Evolutionary conservation across 1,284 basidiomycete species (phyloP), one percentile per base, ranked within the genome.

Genomic region (Moniliella sp.): DNA sequence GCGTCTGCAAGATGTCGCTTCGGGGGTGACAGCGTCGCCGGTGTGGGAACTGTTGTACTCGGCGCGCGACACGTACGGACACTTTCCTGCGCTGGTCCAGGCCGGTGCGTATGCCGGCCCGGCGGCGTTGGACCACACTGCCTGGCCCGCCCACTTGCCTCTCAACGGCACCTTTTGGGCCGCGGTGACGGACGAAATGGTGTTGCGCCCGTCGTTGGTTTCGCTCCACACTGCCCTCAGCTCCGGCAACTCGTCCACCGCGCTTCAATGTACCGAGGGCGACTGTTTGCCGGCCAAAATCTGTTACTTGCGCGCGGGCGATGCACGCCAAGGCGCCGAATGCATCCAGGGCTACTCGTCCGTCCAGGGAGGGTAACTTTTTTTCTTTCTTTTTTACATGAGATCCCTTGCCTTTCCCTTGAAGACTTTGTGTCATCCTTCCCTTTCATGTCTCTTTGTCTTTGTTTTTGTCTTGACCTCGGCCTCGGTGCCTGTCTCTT

Each of bases 121-220:
- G 15, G 31, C 40, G 3, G 15, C 5, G 10, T 28, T 42, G 4
- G 25, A 17, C 4, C 15, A 16, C 11, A 15, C 27, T 12, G 28
- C 17, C 2, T 81, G 78, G 78, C 67, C 68, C 4, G 49, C 59
- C 4, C 64, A 66, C 30, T 76, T 76, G 39, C 77, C 78, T 0
- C 59, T 81, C 35, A 81, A 81, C 45, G 76, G 74, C 10, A 78
- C 78, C 4, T 81, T 75, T 72, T 81, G 77, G 76, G 76, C 78
- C 46, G 67, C 62, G 15, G 71, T 80, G 25, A 80, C 78, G 2
- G 76, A 80, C 64, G 62, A 61, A 30, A 78, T 80, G 76, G 65
- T 68, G 42, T 51, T 58, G 3, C 65, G 78, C 40, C 52, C 67
- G 1, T 65, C 67, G 15, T 62, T 80, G 4, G 68, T 78, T 2